Evolutionary conservation across 2,329 filamentous ascomycete genomes (phyloP), one percentile per base, ranked within the genome.

Genomic region (Chrysoporthe austroafricana): DNA sequence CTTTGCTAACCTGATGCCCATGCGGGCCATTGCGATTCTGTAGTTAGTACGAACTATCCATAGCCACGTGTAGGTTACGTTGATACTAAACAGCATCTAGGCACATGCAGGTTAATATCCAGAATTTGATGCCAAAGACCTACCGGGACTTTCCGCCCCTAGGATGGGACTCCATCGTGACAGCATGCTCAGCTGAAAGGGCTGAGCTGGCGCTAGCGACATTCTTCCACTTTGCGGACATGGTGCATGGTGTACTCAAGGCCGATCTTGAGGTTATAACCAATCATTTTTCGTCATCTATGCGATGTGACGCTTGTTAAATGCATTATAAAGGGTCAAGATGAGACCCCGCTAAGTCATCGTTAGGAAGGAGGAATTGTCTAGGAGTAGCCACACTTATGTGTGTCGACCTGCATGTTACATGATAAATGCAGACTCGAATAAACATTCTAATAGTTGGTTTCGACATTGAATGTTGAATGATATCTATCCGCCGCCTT

Each of bases 121-220:
- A 7, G 26, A 6, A 32, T 8, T 34, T 6, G 26, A 34, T 21
- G 21, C 46, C 46, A 8, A 14, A 52, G 1, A 26, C n/a, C 13
- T 3, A 4, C 16, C n/a, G 3, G 50, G 50, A 14, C 13, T 13
- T 16, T 6, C 50, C 26, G 6, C 11, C 7, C 13, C 21, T 26
- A 14, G 50, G 50, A 54, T 54, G 21, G 50, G 32, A 32, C 50
- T 34, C 32, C 11, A 14, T 16, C 6, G 50, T 54, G 50, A 34
- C 50, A 54, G 50, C 50, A 54, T 16, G 50, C 4, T 54, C 50
- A 54, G 50, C 50, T 54, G 50, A 54, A 34, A 26, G 21, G 50
- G 50, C 50, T 32, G 50, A 54, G 50, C 50, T 21, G 13, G 7
- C 16, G 7, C 26, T 54, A 54, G 50, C 21, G 50, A 14, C 7